Conservation (phyloP, 495 filamentous ascomycete species). For the Aspergillus carlsbadensis region DNA sequence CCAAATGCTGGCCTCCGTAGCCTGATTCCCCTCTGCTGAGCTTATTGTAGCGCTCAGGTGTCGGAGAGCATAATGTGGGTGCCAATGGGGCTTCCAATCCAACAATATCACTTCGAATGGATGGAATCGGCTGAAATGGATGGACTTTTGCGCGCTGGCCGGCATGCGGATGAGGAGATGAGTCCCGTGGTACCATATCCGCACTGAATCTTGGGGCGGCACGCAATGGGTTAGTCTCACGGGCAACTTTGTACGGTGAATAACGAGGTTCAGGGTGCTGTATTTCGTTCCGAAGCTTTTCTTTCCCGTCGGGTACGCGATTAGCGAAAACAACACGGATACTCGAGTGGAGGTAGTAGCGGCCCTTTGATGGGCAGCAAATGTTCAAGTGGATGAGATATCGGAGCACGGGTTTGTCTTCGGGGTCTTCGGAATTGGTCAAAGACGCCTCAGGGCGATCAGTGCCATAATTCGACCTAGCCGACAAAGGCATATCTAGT, state of each 20-base stretch:
- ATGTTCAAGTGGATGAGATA: constrained; percentile 96
- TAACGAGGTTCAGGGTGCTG: constrained; percentile 86
- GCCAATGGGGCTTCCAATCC: constrained; percentile 14
- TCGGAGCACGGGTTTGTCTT: constrained; percentile 76
- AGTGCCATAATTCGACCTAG: constrained; percentile 50
- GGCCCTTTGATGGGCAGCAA: constrained; percentile 78
- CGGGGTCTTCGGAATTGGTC: constrained; percentile 43
- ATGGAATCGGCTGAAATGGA: constrained; percentile 24
- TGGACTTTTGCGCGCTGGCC: constrained; percentile 2
- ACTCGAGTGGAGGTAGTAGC: constrained; percentile 87
- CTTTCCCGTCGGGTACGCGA: constrained; percentile 94
- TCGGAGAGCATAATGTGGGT: constrained; percentile 4
- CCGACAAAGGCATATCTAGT: constrained; percentile 62
- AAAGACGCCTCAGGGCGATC: constrained; percentile 41
- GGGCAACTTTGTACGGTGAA: constrained; percentile 73
- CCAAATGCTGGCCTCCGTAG: constrained; percentile 60
- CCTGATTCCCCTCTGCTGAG: constrained; percentile 65
- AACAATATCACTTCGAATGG: constrained; percentile 24
- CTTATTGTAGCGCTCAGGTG: constrained; percentile 56
- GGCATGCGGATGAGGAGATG: constrained; percentile 14
- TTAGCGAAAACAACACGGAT: constrained; percentile 98
- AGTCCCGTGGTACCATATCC: constrained; percentile 57
- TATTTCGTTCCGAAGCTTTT: constrained; percentile 87
- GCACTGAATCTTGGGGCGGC: constrained; percentile 42
- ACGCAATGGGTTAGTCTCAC: constrained; percentile 33